Evolutionary conservation across 768 basidiomycete genomes (phyloP).

Genomic region (Trametes punicea): DNA sequence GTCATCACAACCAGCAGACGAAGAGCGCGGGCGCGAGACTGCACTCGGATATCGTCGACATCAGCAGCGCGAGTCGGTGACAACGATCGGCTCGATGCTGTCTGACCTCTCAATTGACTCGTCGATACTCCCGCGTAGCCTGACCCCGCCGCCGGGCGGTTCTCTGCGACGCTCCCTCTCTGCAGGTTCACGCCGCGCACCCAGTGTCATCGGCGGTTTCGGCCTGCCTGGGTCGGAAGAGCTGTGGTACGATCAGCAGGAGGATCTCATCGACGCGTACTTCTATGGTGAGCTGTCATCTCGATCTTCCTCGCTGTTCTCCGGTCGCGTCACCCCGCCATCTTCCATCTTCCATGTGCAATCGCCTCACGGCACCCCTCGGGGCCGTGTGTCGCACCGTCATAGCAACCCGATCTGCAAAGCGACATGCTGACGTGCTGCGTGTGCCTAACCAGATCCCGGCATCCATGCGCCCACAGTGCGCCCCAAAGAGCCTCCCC

Average conservation of each 20-base stretch:
- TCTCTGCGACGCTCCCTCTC: slow-evolving; percentile 23
- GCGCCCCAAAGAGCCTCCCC: slow-evolving; percentile 11
- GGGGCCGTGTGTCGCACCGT: neutral
- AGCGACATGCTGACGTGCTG: neutral
- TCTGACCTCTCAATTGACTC: slow-evolving; percentile 31
- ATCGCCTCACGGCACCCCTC: neutral
- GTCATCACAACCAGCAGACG: neutral
- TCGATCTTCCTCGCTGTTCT: neutral
- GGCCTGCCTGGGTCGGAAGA: slow-evolving; percentile 22
- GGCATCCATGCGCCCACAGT: slow-evolving; percentile 16
- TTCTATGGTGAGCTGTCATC: slow-evolving; percentile 34
- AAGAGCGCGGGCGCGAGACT: slow-evolving; percentile 1
- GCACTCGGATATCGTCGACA: slow-evolving; percentile 5
- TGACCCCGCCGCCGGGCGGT: slow-evolving; percentile 16
- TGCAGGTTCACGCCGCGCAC: slow-evolving; percentile 16
- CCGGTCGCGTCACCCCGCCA: neutral
- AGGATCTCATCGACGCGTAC: slow-evolving; percentile 40
- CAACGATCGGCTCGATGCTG: slow-evolving; percentile 30
- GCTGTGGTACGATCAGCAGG: slow-evolving; percentile 29
- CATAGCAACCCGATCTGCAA: neutral
- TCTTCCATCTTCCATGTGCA: neutral
- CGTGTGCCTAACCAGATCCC: slow-evolving; percentile 19
- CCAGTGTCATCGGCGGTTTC: slow-evolving; percentile 15
- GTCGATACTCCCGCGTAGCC: slow-evolving; percentile 23
- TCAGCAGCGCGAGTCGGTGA: slow-evolving; percentile 25